Percentiles rank a stretch among this genome's conserved stretches.
These are phyloP conservation scores for Cyclotella atomus DNA, from an alignment of 108 stramenopile genomes.

Conservation along the genomic window DNA sequence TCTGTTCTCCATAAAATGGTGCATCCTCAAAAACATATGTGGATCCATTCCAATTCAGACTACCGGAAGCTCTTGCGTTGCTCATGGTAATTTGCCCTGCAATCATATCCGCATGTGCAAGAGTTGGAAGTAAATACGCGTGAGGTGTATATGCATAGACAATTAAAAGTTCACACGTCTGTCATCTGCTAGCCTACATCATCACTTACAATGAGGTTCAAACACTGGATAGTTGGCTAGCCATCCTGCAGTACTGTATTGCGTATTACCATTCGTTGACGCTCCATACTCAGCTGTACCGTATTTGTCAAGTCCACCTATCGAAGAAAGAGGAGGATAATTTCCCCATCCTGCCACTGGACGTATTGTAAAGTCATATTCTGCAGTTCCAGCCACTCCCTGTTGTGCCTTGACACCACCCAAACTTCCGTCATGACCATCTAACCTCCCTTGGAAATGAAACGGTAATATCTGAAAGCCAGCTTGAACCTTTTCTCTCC, in stretches of 20 bases:
- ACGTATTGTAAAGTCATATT: slow-evolving; percentile 69
- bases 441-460: slow-evolving; percentile 61
- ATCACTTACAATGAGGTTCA: slow-evolving; percentile 92
- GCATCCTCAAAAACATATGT: slow-evolving; percentile 71
- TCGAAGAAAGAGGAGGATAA: slow-evolving; percentile 39
- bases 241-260: slow-evolving; percentile 86
- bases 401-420: slow-evolving; percentile 66
- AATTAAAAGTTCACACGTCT: too few relatives aligned
- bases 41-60: slow-evolving; percentile 70
- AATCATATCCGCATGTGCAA: too few relatives aligned
- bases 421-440: slow-evolving; percentile 71
- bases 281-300: too few relatives aligned
- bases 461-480: slow-evolving; percentile 84
- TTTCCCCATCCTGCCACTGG: slow-evolving; percentile 75
- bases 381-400: slow-evolving; percentile 52
- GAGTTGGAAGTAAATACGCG: too few relatives aligned
- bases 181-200: too few relatives aligned
- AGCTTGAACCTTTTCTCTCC: slow-evolving; percentile 56
- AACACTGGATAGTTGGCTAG: slow-evolving; percentile 76
- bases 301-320: too few relatives aligned
- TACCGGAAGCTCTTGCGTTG: slow-evolving; percentile 76
- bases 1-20: slow-evolving; percentile 92
- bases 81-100: slow-evolving; percentile 90
- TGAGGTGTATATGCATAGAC: too few relatives aligned
- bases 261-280: too few relatives aligned